Evolutionary conservation across 2,329 filamentous ascomycete species (phyloP), one percentile per base, ranked within the genome.

Genomic region (Trichoderma semiorbis): DNA sequence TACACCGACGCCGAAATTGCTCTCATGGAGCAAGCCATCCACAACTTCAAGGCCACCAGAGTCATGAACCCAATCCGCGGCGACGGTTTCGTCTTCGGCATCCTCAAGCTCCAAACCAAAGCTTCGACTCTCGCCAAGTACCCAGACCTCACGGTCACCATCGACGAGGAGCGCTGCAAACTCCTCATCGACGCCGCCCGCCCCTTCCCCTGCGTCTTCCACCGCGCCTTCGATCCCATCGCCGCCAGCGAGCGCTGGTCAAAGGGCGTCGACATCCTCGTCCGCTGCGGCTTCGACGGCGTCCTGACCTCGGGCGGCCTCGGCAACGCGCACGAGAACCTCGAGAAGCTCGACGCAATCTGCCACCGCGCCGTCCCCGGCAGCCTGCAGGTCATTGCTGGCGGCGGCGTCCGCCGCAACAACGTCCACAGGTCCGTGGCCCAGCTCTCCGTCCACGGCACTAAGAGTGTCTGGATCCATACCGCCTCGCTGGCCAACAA

Each of bases 11-110:
- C 73, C 3, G 86, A 89, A 75, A 75, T 86, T 6, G 74, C 76
- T 11, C 34, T 72, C 6, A 89, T 90, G 87, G 74, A 75, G 53
- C 69, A 74, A 2, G 75, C 79, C 8, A 83, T 89, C 11, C 61
- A 18, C 0, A 73, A 60, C 0, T 83, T 88, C 75, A 82, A 80
- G 62, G 74, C 75, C 0, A 76, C 80, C 0, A 81, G 81, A 0
- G 71, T 82, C 4, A 76, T 89, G 67, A 75, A 81, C 30, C 74
- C 78, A 0, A 74, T 75, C 2, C 80, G 81, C 16, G 86, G 86
- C 5, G 88, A 89, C 73, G 86, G 86, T 1, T 89, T 90, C 74
- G 87, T 90, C 8, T 88, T 89, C 74, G 87, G 87, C 5, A 78
- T 86, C 2, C 73, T 89, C 18, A 71, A 39, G 16, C 64, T 64